Conservation (phyloP, 768 basidiomycete genomes). For the Rhodosporidiobolus odoratus region DNA sequence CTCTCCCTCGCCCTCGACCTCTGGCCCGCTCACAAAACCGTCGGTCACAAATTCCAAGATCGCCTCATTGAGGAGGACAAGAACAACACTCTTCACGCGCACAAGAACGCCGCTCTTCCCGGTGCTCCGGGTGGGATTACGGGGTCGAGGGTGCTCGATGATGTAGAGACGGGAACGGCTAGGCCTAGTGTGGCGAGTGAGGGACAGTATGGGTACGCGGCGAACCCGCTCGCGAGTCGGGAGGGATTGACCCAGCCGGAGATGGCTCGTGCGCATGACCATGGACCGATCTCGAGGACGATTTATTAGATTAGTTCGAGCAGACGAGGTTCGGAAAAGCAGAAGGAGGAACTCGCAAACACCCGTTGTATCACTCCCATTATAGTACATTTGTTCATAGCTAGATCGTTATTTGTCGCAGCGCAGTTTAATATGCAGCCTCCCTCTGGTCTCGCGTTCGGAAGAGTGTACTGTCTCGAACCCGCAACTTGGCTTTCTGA, state of each 20-base stretch:
- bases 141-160: neutral
- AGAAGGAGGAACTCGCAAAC: too few relatives aligned
- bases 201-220: slow-evolving; percentile 7
- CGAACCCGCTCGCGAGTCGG: neutral
- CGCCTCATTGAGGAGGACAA: slow-evolving; percentile 28
- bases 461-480: too few relatives aligned
- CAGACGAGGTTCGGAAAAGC: too few relatives aligned
- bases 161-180: neutral
- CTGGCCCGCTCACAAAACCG: slow-evolving; percentile 45
- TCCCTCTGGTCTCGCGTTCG: too few relatives aligned
- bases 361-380: too few relatives aligned
- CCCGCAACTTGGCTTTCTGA: too few relatives aligned
- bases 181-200: slow-evolving; percentile 18
- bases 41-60: slow-evolving; percentile 14
- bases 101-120: slow-evolving; percentile 9
- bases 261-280: slow-evolving; percentile 12
- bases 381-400: too few relatives aligned
- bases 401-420: too few relatives aligned
- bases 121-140: slow-evolving; percentile 24
- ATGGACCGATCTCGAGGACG: neutral
- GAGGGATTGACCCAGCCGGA: slow-evolving; percentile 10
- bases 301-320: too few relatives aligned
- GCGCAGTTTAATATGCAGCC: too few relatives aligned
- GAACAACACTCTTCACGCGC: slow-evolving; percentile 30
- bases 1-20: slow-evolving; percentile 47